Evolutionary conservation across 148 eudicot genomes (phyloP), one percentile per base, ranked within the genome.

Genomic region (Heliosperma pusillum): DNA sequence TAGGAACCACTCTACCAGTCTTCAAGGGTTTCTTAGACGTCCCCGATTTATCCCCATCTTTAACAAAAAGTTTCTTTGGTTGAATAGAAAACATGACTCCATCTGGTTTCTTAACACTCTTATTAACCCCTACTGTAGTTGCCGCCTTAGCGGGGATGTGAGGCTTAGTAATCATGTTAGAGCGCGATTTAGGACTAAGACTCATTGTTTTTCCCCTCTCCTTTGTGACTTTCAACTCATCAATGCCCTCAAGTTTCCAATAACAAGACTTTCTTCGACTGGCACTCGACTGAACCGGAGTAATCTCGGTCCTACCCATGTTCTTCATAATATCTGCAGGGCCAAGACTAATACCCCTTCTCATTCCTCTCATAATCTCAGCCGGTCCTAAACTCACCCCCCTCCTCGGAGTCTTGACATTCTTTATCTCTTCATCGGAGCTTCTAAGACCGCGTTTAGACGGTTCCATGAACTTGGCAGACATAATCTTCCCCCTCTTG

Each of bases 331-430:
- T 91, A 80, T 91, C 90, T 0, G 89, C 70, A 6, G 93, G 97
- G 2, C 93, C 90, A 74, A 88, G 82, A 82, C 97, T 89, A 53
- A 81, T 74, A 1, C 91, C 97, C 30, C 93, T 85, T 1, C 91
- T 75, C 63, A 67, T 76, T 27, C 83, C 82, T 24, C 88, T 80
- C 52, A 79, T 40, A 6, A 93, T 93, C 77, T 93, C 92, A 0
- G 86, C 74, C 1, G 98, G 98, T 6, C 92, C 89, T 85, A 89
- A 66, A 74, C 97, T 93, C 42, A 88, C n/a, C 30, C 97, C 98
- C 62, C 96, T 83, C 53, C 91, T 83, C 22, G 88, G 80, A 6
- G 82, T 74, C 82, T 79, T 88, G 12, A 50, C 19, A 80, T 83
- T 71, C 77, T 82, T 85, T 74, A 59, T 80, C 75, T 27, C 58